Percentiles rank a stretch among this genome's conserved stretches.
These are phyloP conservation scores for Lachancea meyersii DNA, from an alignment of 805 yeast genomes.

Conservation along the genomic window DNA sequence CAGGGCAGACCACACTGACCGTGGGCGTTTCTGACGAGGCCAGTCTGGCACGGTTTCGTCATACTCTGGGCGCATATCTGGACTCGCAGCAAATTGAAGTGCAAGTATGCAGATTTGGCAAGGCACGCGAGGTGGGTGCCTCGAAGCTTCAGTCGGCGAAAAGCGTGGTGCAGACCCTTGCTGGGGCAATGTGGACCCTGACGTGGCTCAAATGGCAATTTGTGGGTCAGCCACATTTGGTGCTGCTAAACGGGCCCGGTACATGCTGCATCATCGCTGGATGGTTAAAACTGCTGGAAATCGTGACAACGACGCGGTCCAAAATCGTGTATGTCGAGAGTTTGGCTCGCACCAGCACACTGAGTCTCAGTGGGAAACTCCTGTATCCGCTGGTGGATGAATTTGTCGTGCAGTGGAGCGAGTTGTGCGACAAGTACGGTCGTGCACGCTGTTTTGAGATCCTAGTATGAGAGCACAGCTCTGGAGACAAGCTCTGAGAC, in stretches of 20 bases:
- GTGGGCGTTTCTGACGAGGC: constrained; percentile 31
- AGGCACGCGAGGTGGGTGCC: constrained; percentile 38
- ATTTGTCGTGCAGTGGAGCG: constrained; percentile 87
- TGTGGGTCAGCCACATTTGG: constrained; percentile 22
- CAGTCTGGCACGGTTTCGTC: constrained; percentile 38
- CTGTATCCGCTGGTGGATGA: constrained; percentile 67
- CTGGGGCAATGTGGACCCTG: constrained; percentile 18
- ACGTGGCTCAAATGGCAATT: constrained; percentile 16
- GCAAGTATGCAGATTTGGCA: constrained; percentile 23
- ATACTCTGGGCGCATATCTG: constrained; percentile 4
- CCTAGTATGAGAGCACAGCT: constrained; percentile 58
- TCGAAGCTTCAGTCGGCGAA: constrained; percentile 26
- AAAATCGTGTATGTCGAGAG: constrained; percentile 85
- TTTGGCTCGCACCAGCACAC: constrained; percentile 67
- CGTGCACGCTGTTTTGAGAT: constrained; percentile 75
- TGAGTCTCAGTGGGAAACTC: constrained; percentile 73
- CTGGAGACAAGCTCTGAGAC: too few relatives aligned
- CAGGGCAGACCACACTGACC: constrained; percentile 36
- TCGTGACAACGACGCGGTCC: constrained; percentile 36
- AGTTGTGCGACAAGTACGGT: constrained; percentile 38
- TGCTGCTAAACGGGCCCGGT: constrained; percentile 37
- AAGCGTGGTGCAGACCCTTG: constrained; percentile 33
- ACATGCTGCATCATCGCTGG: constrained; percentile 31
- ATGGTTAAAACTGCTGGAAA: constrained; percentile 27
- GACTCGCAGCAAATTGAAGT: constrained; percentile 8